These are phyloP conservation scores for Nannochloropsis gaditana DNA, from an alignment of 108 stramenopile genomes.

Conservation along the genomic window DNA sequence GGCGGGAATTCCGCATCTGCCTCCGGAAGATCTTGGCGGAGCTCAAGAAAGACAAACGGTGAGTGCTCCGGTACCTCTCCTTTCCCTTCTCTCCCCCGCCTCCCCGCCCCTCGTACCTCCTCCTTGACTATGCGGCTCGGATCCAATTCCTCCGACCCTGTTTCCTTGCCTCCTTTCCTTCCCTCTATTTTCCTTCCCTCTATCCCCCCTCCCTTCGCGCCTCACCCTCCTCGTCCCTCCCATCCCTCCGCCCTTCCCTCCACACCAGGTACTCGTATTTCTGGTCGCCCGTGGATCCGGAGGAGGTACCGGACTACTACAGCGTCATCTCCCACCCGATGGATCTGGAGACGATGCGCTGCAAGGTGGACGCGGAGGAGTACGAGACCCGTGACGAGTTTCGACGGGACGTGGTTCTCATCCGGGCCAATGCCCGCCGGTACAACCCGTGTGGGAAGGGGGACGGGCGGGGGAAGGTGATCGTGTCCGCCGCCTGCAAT, in stretches of 20 bases:
- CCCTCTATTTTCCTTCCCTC: neutral
- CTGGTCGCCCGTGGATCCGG: conserved; percentile 14
- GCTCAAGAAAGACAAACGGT: conserved; percentile 20
- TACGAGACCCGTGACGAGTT: conserved; percentile 14
- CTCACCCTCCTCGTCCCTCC: neutral
- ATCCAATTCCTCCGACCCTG: neutral
- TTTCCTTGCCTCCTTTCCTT: neutral
- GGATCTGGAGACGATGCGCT: conserved; percentile 28
- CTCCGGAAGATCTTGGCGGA: conserved; percentile 15
- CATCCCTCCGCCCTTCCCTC: neutral
- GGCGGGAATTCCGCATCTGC: conserved; percentile 2
- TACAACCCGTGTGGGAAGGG: neutral
- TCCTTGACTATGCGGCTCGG: neutral
- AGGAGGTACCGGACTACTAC: conserved; percentile 31
- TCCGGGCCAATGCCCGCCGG: neutral
- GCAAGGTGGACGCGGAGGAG: conserved; percentile 14
- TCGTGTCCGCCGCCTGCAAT: conserved; percentile 22
- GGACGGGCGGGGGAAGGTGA: conserved; percentile 7
- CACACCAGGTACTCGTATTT: neutral
- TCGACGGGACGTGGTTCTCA: neutral
- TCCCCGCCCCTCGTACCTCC: neutral
- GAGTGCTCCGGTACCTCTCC: neutral
- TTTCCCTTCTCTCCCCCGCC: neutral
- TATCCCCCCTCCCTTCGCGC: neutral
- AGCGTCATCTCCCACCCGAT: neutral